Evolutionary conservation across 495 filamentous ascomycete species (phyloP), one percentile per base, ranked within the genome.

Genomic region (Saxispiralis lemnorum): DNA sequence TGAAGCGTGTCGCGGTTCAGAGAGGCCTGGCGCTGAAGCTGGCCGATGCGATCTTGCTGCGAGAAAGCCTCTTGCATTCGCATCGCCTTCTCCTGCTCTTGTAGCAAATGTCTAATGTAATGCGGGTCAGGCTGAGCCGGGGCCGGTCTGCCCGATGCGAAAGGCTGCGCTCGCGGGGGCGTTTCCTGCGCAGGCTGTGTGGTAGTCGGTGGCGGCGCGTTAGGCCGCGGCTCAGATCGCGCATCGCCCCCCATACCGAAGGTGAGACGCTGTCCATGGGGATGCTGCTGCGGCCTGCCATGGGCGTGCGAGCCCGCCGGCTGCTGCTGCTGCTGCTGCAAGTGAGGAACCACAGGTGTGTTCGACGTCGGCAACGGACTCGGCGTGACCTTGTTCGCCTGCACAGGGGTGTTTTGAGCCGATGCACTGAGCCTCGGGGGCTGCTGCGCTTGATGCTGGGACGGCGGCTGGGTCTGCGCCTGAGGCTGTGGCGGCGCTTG

Each of bases 381-480:
- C 19, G 49, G 31, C 2, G 44, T 39, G 17, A 43, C 44, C 10
- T 41, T 39, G 17, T 44, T 28, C 15, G 55, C 48, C 39, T 46
- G 39, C 7, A 52, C 39, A 14, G 47, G 35, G 13, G 51, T 49
- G 16, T 56, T 44, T 11, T 52, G 45, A 7, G 51, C 48, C 15
- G 51, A 43, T 17, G 49, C 16, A 30, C 48, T 50, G 4, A 56
- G 47, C 38, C 60, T 39, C n/a, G 49, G 49, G 13, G 44, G 45
- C 15, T 31, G 13, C 41, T 48, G 39, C 35, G 44, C 48, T n/a
- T 48, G 42, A 13, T 51, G 53, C 35, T 57, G 47, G 13, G 45
- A 45, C 16, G 39, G 30, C 12, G 41, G 53, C 35, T 57, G 47
- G 13, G 45, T 45, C 16, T 39, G 30, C 12, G 41, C 31, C 18